Evolutionary conservation across 208 protist genomes (phyloP), one percentile per base, ranked within the genome.

Genomic region (Trypanosoma melophagium): DNA sequence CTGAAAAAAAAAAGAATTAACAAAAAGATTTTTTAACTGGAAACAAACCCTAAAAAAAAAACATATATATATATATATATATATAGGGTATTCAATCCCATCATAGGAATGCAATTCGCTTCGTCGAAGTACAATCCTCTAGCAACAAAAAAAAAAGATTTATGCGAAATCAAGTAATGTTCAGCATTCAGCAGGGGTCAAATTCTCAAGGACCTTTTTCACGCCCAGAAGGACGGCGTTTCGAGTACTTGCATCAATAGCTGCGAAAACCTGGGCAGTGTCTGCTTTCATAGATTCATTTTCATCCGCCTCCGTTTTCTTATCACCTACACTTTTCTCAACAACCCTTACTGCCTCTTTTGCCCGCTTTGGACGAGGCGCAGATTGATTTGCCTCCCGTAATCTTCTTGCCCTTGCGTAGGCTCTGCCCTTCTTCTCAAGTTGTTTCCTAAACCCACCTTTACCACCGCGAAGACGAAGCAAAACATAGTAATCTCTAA

Each of bases 371-470:
- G 47, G n/a, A 45, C 38, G 31, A 38, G 24, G 17, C 10, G 7
- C 25, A n/a, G 47, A 14, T 51, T 64, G 40, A 49, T 61, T 62
- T 21, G 52, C 57, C 74, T 76, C 40, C 25, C 51, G 40, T 47
- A 85, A 67, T 80, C 75, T 65, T 68, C 89, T 89, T 4, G 81
- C 79, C 16, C 89, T 72, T 14, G 81, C 79, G 69, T 87, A 95
- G 41, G 85, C 84, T 17, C 89, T 80, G 2, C 79, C 89, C 41
- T 95, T 95, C 44, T 95, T 95, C 54, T 92, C 89, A 0, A 95
- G 70, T 64, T 91, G 85, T 61, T 95, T 95, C 0, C 80, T 69
- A 69, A 95, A 95, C 25, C 89, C 89, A 31, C 89, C 89, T 65
- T 95, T 95, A 3, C 86, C 86, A 52, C 82, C 89, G 47, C 62